Base-by-base conservation (phyloP, 148 eudicot genomes). In the Vaccinium myrtillus region DNA sequence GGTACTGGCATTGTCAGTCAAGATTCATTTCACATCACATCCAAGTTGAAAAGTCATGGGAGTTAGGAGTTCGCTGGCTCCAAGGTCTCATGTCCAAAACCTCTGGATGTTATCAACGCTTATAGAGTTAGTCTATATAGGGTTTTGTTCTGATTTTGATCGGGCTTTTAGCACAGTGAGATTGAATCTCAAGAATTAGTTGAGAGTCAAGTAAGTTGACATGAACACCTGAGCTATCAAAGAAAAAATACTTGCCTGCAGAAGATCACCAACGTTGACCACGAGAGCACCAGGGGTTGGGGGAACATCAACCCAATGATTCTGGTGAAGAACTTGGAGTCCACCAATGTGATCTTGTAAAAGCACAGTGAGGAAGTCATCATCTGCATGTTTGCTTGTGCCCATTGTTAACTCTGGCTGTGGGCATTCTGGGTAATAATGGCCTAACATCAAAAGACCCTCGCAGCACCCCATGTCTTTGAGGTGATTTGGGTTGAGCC, bases 341-440 rank as follows among this genome's bases (percentile, higher is more conserved):
- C 92, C 90, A 6, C 88, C 90, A 9, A 36, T 32, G 2, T 73
- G 77, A 39, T 73, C 77, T 73, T 73, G 49, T 3, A 73, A 16
- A 0, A 74, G 51, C 11, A 74, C 77, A 8, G 77, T 74, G 77
- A 74, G 51, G 25, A 74, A 74, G 77, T 39, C 77, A 43, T 82
- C 81, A 51, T 48, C 85, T 21, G 87, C 71, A 88, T 8, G 36
- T 19, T 9, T 0, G 27, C 78, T 19, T 2, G 78, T 46, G 78
- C 53, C 78, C 50, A 75, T 43, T 8, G 92, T 86, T 15, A 87
- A 51, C 32, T 88, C 88, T 30, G 93, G 92, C 79, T 91, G 85
- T 0, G 93, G 93, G 77, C 92, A 91, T 13, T 84, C 67, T 11
- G 91, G 94, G 54, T 90, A 90, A 87, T 86, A 91, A 75, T 90